Evolutionary conservation across 345 rosid genomes (phyloP).

Genomic region (Citrus cavaleriei): DNA sequence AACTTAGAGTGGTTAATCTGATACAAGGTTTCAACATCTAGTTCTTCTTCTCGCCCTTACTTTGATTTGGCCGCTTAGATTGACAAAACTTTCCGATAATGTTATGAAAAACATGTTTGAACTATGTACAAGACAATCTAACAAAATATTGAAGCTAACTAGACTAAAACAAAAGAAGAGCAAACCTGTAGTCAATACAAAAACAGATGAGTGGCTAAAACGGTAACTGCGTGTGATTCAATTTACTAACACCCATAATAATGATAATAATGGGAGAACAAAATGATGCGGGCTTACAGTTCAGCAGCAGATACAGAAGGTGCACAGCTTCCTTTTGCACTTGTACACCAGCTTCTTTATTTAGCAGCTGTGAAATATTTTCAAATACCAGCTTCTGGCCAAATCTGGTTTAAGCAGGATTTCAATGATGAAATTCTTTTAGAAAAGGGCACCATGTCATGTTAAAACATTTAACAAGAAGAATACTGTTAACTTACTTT

Average conservation of each 20-base stretch:
- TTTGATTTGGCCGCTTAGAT: not conserved
- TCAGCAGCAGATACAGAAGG: constrained; percentile 59
- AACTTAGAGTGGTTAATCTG: not conserved
- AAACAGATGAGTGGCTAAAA: not conserved
- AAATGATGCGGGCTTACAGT: constrained; percentile 45
- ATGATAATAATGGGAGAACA: not conserved
- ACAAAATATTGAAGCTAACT: too few species aligned
- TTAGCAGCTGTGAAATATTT: constrained; percentile 51
- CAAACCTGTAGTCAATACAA: not conserved
- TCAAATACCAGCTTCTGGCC: constrained; percentile 40
- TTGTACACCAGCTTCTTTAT: constrained; percentile 46
- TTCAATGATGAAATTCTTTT: constrained; percentile 8
- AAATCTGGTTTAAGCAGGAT: constrained; percentile 40
- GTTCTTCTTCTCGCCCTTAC: not conserved
- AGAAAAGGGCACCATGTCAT: constrained; percentile 5
- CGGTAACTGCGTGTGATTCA: not conserved
- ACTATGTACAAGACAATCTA: too few species aligned
- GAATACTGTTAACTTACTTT: constrained; percentile 41
- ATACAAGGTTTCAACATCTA: not conserved
- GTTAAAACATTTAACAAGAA: not conserved
- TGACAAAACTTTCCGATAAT: too few species aligned
- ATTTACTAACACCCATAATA: not conserved
- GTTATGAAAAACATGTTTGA: too few species aligned
- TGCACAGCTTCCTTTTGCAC: constrained; percentile 68
- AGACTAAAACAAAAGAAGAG: not conserved